Base-by-base conservation (phyloP, 2,329 filamentous ascomycete species). In the Xylariaceae sp. region DNA sequence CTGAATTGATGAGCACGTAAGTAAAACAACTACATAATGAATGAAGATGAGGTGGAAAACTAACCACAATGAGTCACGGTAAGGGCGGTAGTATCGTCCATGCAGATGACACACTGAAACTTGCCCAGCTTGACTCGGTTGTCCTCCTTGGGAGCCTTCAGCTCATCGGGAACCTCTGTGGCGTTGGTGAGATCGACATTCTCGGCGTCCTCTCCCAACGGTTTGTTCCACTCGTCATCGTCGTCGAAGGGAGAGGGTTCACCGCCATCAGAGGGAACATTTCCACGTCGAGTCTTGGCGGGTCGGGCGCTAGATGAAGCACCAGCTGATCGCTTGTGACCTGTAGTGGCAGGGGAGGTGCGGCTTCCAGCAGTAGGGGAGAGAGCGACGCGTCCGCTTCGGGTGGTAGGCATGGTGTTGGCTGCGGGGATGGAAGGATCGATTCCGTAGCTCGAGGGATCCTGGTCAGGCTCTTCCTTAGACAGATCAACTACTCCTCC, bases 61-160 rank as follows among this genome's bases (percentile, higher is more conserved):
- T 53, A 77, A 85, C 82, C 82, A 63, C 82, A 85, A 62, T 83
- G 78, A 3, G 82, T 85, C 37, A 83, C 75, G 1, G 79, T 83
- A 49, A 85, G 56, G 22, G 71, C 68, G 2, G 72, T 75, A 21
- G 71, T 75, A 49, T 79, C 71, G 49, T 85, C 82, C 78, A 85
- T 81, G 64, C 82, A 85, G 47, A 85, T 85, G 35, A 81, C 79
- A 50, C 82, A 85, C 62, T 84, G 78, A 38, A 83, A 81, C 4
- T 69, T 67, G 36, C 72, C 68, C 14, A 85, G 62, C 60, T 77
- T 80, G 57, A 71, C 62, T 40, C 64, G 70, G 10, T 73, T 76
- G 40, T 77, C 74, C 40, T 69, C 67, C 43, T 72, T 67, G 10
- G 69, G 69, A 49, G 69, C 67, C 47, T 66, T 63, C n/a, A 73